Evolutionary conservation across 2,329 filamentous ascomycete species (phyloP).

Genomic region (Calonectria henricotiae): DNA sequence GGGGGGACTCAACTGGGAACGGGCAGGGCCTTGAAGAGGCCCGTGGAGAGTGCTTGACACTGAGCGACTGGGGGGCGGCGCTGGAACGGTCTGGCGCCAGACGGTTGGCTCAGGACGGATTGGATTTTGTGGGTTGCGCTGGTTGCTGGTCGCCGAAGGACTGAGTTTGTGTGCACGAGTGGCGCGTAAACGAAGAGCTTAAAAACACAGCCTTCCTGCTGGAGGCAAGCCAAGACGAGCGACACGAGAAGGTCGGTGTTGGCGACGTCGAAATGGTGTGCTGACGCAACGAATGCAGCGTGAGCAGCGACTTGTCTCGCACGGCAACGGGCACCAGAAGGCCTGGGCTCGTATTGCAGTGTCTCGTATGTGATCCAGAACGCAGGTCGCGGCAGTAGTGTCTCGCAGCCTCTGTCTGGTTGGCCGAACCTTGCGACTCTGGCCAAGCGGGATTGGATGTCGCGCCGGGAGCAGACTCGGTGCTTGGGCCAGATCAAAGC

Average conservation of each 20-base stretch:
- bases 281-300: constrained; percentile 30
- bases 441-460: constrained; percentile 9
- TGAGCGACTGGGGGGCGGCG: constrained; percentile 6
- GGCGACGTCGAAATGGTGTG: constrained; percentile 29
- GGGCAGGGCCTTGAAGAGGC: constrained; percentile 22
- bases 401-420: constrained; percentile 19
- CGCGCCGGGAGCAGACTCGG: constrained; percentile 8
- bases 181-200: constrained; percentile 28
- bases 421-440: constrained; percentile 27
- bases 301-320: constrained; percentile 19
- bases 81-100: constrained; percentile 21
- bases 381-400: constrained; percentile 11
- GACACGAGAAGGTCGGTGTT: constrained; percentile 31
- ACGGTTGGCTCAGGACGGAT: constrained; percentile 14
- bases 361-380: constrained; percentile 23
- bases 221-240: constrained; percentile 3
- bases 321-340: constrained; percentile 10
- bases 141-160: constrained; percentile 22
- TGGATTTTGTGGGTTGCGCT: constrained; percentile 5
- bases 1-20: constrained; percentile 26
- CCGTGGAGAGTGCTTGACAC: constrained; percentile 19
- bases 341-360: constrained; percentile 26
- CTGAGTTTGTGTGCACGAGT: constrained; percentile 23
- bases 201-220: constrained; percentile 34
- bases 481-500: constrained; percentile 22